These are phyloP conservation scores for Didymella keratinophila DNA, from an alignment of 2,329 filamentous ascomycete genomes.

Conservation along the genomic window DNA sequence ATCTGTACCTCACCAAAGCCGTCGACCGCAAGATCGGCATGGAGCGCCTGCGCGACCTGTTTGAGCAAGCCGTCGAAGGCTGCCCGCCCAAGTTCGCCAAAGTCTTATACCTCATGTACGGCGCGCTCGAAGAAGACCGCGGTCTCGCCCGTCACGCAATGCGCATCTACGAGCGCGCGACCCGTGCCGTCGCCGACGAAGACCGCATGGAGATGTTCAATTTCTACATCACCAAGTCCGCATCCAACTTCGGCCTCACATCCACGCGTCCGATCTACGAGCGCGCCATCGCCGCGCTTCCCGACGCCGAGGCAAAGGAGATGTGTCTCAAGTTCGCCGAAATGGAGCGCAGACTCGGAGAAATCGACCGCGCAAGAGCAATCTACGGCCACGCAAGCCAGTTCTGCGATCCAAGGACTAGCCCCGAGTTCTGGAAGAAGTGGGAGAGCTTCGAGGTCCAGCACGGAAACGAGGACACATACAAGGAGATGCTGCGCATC, in stretches of 20 bases:
- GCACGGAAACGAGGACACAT: conserved; percentile 98
- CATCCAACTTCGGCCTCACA: conserved; percentile 95
- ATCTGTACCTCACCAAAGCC: conserved; percentile 95
- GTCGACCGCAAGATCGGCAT: conserved; percentile 96
- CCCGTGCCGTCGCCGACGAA: conserved; percentile 91
- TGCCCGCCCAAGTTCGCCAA: conserved; percentile 97
- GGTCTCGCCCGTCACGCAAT: conserved; percentile 95
- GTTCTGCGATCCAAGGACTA: conserved; percentile 94
- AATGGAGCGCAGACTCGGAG: conserved; percentile 89
- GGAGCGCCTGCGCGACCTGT: conserved; percentile 90
- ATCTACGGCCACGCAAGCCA: conserved; percentile 97
- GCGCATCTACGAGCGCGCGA: conserved; percentile 98
- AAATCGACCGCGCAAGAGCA: conserved; percentile 92
- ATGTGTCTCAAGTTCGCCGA: conserved; percentile 99
- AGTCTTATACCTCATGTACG: conserved; percentile 96
- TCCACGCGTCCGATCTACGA: conserved; percentile 97
- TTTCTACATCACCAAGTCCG: conserved; percentile 98
- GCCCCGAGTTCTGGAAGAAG: conserved; percentile 89
- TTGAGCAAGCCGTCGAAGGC: conserved; percentile 95
- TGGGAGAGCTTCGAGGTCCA: conserved; percentile 98
- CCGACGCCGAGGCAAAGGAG: conserved; percentile 89
- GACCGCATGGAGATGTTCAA: conserved; percentile 98
- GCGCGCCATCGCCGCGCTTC: conserved; percentile 89
- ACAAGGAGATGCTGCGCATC: conserved; percentile 98
- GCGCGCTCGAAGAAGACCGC: conserved; percentile 93